Conservation (phyloP, 208 protist genomes). For the Leptomonas pyrrhocoris region DNA sequence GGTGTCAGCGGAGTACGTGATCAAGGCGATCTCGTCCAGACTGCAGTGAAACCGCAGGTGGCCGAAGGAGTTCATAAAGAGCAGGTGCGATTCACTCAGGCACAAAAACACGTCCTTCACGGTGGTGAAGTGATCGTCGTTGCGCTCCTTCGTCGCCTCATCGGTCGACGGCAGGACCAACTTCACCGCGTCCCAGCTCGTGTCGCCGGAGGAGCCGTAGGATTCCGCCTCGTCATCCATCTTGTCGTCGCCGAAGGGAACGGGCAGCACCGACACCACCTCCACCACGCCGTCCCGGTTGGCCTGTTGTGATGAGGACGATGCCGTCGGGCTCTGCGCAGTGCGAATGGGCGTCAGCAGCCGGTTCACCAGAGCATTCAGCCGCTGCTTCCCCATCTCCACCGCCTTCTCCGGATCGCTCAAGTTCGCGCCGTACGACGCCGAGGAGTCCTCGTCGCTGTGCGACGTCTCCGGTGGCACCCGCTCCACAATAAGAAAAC, state of each 20-base stretch:
- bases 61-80: constrained; percentile 56
- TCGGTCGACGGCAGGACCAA: constrained; percentile 21
- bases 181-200: constrained; percentile 36
- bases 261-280: not conserved
- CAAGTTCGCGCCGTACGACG: not conserved
- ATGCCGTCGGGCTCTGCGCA: not conserved
- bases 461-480: constrained; percentile 4
- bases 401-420: not conserved
- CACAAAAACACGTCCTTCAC: constrained; percentile 47
- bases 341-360: constrained; percentile 7
- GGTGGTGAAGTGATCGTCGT: constrained; percentile 16
- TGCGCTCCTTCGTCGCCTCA: not conserved
- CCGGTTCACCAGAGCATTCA: not conserved
- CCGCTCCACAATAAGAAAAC: constrained; percentile 45
- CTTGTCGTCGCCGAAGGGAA: not conserved
- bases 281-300: constrained; percentile 5
- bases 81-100: constrained; percentile 38
- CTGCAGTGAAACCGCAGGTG: constrained; percentile 36
- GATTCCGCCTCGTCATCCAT: not conserved
- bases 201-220: not conserved
- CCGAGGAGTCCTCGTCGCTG: not conserved
- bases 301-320: not conserved
- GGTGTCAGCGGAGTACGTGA: constrained; percentile 36
- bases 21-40: constrained; percentile 37
- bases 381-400: not conserved